Conservation (phyloP, 805 yeast species). For the Hanseniaspora mollemarum region DNA sequence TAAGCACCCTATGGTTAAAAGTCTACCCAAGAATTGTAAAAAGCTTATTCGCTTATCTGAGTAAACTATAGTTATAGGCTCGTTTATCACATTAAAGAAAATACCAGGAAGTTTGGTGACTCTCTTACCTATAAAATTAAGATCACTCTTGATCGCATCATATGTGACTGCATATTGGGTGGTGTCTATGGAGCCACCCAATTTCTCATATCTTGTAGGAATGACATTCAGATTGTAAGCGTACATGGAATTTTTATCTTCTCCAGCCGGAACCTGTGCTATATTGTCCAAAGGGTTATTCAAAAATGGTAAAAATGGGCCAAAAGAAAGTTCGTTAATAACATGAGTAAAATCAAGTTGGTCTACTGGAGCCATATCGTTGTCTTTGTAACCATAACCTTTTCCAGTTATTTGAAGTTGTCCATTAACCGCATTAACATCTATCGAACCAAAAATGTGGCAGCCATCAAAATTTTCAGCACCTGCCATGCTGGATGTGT, state of each 20-base stretch:
- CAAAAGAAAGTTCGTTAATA: conserved; percentile 79
- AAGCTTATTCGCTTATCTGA: conserved; percentile 67
- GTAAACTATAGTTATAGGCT: conserved; percentile 63
- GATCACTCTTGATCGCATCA: conserved; percentile 29
- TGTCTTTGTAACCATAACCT: conserved; percentile 51
- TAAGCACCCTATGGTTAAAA: conserved; percentile 78
- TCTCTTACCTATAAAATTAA: conserved; percentile 14
- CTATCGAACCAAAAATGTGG: conserved; percentile 68
- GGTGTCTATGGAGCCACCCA: conserved; percentile 66
- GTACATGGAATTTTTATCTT: conserved; percentile 42
- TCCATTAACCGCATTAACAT: conserved; percentile 77
- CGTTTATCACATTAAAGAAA: conserved; percentile 74
- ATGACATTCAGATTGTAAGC: conserved; percentile 68
- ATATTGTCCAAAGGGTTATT: conserved; percentile 81
- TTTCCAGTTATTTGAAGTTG: conserved; percentile 73
- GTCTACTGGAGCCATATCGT: conserved; percentile 35
- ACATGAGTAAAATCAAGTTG: conserved; percentile 70
- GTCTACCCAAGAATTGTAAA: conserved; percentile 59
- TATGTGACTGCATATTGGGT: conserved; percentile 72
- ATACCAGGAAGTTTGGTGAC: conserved; percentile 54
- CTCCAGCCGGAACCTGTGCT: conserved; percentile 34
- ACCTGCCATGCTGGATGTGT: conserved; percentile 36
- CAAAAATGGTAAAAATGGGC: conserved; percentile 75
- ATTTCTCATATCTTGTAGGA: conserved; percentile 61
- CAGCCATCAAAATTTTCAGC: conserved; percentile 57